Conservation (phyloP, 1,139 yeast genomes). For the Scheffersomyces quercinus region DNA sequence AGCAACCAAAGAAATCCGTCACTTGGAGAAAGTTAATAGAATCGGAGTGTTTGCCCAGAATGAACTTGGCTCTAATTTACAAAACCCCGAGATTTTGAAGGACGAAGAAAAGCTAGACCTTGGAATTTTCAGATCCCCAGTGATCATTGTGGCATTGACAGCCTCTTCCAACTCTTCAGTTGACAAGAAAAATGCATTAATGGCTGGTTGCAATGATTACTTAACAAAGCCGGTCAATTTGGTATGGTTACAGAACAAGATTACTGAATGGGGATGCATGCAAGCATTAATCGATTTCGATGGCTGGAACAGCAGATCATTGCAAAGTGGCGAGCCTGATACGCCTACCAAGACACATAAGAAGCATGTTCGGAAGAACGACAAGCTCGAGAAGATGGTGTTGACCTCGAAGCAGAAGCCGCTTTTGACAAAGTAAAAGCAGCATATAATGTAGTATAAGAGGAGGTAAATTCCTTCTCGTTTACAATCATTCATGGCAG, state of each 20-base stretch:
- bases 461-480: too few species aligned
- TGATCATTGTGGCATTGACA: slow-evolving; percentile 92
- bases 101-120: slow-evolving; percentile 58
- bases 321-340: slow-evolving; percentile 5
- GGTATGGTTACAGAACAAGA: slow-evolving; percentile 91
- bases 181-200: slow-evolving; percentile 86
- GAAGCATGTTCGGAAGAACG: not conserved
- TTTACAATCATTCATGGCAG: too few species aligned
- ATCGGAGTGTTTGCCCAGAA: slow-evolving; percentile 75
- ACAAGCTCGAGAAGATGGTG: not conserved
- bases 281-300: slow-evolving; percentile 96
- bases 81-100: slow-evolving; percentile 22
- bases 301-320: slow-evolving; percentile 66
- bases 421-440: not conserved
- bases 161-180: slow-evolving; percentile 83
- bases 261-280: slow-evolving; percentile 97
- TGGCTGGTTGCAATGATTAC: slow-evolving; percentile 97
- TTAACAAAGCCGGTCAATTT: slow-evolving; percentile 95
- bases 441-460: too few species aligned
- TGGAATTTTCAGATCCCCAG: slow-evolving; percentile 76
- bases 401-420: not conserved
- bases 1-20: slow-evolving; percentile 85
- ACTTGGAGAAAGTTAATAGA: slow-evolving; percentile 75
- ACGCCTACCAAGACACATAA: not conserved
- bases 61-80: slow-evolving; percentile 27